phyloP scores from a whole-genome alignment of 176 grass and related monocot genomes.

The Melocanna baccifera region DNA sequence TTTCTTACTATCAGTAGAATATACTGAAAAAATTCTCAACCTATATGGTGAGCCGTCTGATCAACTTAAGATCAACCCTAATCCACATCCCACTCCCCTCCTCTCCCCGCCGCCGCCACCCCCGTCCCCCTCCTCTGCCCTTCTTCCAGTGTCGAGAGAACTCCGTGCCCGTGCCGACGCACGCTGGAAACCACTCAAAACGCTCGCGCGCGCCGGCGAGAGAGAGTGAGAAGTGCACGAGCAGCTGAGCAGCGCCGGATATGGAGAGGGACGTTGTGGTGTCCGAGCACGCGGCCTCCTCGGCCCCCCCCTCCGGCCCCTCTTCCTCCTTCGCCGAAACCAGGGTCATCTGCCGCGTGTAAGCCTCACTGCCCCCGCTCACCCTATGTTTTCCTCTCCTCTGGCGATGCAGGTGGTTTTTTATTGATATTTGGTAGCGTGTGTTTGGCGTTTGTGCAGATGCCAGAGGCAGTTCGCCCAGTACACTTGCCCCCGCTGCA shows the following conservation, averaged over 20 bases:
- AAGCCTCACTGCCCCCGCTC: slow-evolving; percentile 7
- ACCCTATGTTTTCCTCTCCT: neutral
- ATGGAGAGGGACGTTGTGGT: slow-evolving; percentile 66
- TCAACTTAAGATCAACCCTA: too few species aligned
- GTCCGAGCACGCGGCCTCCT: slow-evolving; percentile 28
- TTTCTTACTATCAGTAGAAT: too few species aligned
- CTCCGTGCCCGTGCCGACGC: slow-evolving; percentile 2
- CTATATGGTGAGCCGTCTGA: neutral
- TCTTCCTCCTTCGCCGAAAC: slow-evolving; percentile 54
- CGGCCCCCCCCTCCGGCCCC: slow-evolving; percentile 19
- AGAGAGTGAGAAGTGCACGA: neutral
- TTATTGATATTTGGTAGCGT: neutral
- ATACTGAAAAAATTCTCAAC: too few species aligned
- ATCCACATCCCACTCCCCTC: too few species aligned
- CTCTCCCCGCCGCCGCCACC: too few species aligned
- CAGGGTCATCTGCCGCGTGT: slow-evolving; percentile 91
- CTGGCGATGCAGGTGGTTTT: neutral
- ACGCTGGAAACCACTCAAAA: neutral
- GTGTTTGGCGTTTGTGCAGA: slow-evolving; percentile 41
- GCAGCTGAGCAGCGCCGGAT: neutral
- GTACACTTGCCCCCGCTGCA: slow-evolving; percentile 95
- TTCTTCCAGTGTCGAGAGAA: slow-evolving; percentile 27
- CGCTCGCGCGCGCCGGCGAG: neutral
- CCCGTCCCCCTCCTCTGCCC: too few species aligned
- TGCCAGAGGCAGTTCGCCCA: slow-evolving; percentile 98